phyloP scores from a whole-genome alignment of 202 grass and related monocot species.

The Setaria italica region DNA sequence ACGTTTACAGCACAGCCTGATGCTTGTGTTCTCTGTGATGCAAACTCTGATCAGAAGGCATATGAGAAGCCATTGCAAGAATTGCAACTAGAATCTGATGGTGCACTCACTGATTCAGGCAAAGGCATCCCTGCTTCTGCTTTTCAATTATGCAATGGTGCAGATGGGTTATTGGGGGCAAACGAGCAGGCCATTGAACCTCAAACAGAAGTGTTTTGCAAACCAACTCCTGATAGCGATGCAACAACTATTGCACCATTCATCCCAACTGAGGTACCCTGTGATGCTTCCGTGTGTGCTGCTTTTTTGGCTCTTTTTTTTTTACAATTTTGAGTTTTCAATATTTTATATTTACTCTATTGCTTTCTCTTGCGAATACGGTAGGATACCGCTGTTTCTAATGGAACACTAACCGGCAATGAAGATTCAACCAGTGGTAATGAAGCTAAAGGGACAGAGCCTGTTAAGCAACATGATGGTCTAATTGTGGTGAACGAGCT shows the following conservation, averaged over 20 bases:
- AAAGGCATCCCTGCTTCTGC: constrained; percentile 24
- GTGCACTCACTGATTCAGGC: constrained; percentile 17
- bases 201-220: neutral
- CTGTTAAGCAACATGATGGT: constrained; percentile 30
- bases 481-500: neutral
- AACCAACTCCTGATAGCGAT: constrained; percentile 25
- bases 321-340: neutral
- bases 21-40: constrained; percentile 24
- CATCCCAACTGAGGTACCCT: constrained; percentile 41
- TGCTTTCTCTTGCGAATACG: constrained; percentile 38
- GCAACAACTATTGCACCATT: constrained; percentile 9
- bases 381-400: constrained; percentile 37
- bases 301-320: neutral
- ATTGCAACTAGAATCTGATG: constrained; percentile 20
- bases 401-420: neutral
- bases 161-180: constrained; percentile 24
- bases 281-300: constrained; percentile 17
- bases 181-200: constrained; percentile 12
- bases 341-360: constrained; percentile 23
- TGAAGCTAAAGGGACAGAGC: constrained; percentile 38
- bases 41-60: constrained; percentile 30
- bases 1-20: constrained; percentile 28
- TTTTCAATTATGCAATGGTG: constrained; percentile 5
- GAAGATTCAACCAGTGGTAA: constrained; percentile 13
- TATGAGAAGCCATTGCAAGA: constrained; percentile 33